Conservation (phyloP, 1,284 basidiomycete genomes). For the Tylopilus orsonianus region DNA sequence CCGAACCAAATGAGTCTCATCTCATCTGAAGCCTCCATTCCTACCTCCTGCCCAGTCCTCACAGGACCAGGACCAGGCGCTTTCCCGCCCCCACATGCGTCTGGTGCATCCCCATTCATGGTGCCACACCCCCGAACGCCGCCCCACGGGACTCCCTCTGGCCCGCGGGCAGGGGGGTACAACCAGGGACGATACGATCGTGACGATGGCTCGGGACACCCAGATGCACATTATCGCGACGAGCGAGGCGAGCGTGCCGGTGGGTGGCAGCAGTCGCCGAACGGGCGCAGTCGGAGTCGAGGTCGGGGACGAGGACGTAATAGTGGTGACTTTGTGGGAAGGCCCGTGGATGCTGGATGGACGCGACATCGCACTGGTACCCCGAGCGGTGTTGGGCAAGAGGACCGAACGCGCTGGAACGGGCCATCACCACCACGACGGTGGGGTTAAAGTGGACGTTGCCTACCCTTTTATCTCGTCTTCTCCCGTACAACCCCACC, state of each 20-base stretch:
- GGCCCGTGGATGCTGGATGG: slow-evolving; percentile 61
- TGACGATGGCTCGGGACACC: slow-evolving; percentile 18
- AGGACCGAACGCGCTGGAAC: slow-evolving; percentile 33
- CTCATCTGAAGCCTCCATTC: too few species aligned
- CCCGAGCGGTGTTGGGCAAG: slow-evolving; percentile 13
- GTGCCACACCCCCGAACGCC: slow-evolving; percentile 17
- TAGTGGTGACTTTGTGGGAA: slow-evolving; percentile 38
- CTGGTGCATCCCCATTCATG: slow-evolving; percentile 18
- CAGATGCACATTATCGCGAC: slow-evolving; percentile 29
- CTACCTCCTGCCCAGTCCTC: not conserved
- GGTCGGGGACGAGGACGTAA: slow-evolving; percentile 35
- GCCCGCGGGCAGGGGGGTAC: slow-evolving; percentile 20
- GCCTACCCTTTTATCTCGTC: not conserved
- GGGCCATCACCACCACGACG: slow-evolving; percentile 30
- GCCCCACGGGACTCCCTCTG: slow-evolving; percentile 21
- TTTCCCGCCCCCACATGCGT: not conserved
- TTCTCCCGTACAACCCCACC: too few species aligned
- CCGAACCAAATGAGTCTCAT: not conserved
- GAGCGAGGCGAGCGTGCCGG: slow-evolving; percentile 27
- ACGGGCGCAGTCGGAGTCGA: slow-evolving; percentile 36
- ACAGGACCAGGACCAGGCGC: slow-evolving; percentile 5
- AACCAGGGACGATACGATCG: slow-evolving; percentile 30
- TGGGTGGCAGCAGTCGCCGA: slow-evolving; percentile 23
- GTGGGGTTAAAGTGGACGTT: slow-evolving; percentile 20
- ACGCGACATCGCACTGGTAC: slow-evolving; percentile 35